Evolutionary conservation across 306 rosid genomes (phyloP).

Genomic region (Acacia crassicarpa): DNA sequence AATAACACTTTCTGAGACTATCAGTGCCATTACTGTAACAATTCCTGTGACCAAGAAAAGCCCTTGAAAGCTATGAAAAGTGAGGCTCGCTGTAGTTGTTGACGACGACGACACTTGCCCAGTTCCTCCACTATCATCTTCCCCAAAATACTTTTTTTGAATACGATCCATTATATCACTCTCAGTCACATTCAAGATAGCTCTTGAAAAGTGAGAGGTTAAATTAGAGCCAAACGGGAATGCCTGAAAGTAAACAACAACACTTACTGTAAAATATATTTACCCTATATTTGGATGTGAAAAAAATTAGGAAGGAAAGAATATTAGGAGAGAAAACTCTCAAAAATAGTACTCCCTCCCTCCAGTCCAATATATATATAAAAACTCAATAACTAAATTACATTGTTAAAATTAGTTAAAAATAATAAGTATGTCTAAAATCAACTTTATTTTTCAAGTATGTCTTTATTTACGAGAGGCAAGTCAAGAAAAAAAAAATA

Average conservation of each 20-base stretch:
- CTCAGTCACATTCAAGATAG: conserved; percentile 32
- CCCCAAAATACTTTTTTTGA: conserved; percentile 31
- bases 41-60: conserved; percentile 24
- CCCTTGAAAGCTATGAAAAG: conserved; percentile 32
- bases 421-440: too few relatives aligned
- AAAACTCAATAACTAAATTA: too few relatives aligned
- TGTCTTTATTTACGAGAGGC: too few relatives aligned
- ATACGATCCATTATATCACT: conserved; percentile 23
- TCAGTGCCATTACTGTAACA: conserved; percentile 21
- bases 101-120: neutral
- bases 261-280: too few relatives aligned
- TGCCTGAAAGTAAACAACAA: conserved; percentile 19
- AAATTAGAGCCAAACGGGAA: conserved; percentile 28
- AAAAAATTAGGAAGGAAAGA: too few relatives aligned
- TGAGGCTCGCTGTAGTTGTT: conserved; percentile 1
- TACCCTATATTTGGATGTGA: too few relatives aligned
- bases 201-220: conserved; percentile 36
- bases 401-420: too few relatives aligned
- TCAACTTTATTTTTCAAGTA: too few relatives aligned
- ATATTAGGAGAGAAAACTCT: too few relatives aligned
- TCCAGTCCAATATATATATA: too few relatives aligned
- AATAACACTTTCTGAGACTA: conserved; percentile 33
- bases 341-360: too few relatives aligned
- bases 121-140: neutral
- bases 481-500: too few relatives aligned